Conservation (phyloP, 345 rosid species). For the Adansonia digitata region DNA sequence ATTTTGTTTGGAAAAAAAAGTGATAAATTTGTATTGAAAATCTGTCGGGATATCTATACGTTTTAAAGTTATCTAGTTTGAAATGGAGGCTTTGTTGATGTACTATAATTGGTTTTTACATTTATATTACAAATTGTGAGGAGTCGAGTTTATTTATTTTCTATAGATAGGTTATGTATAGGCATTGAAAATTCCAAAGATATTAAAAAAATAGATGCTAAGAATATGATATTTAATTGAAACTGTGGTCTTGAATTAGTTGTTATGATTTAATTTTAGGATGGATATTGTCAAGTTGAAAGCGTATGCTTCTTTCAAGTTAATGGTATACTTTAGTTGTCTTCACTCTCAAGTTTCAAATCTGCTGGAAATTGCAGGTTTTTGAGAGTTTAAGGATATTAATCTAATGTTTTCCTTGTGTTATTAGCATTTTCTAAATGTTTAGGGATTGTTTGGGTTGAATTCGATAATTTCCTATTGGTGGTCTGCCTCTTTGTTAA, state of each 20-base stretch:
- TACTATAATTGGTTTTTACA: not conserved
- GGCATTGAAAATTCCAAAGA: not conserved
- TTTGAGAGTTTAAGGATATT: not conserved
- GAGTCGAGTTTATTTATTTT: not conserved
- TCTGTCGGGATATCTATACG: not conserved
- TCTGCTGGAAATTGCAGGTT: not conserved
- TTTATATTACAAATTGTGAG: not conserved
- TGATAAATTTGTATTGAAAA: not conserved
- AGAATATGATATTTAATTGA: no score
- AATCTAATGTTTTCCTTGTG: not conserved
- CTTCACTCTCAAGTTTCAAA: no score
- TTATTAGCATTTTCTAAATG: not conserved
- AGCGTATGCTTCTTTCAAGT: not conserved
- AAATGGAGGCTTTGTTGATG: not conserved
- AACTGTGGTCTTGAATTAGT: not conserved
- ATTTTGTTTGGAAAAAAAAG: not conserved
- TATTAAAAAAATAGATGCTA: no score
- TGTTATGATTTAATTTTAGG: not conserved
- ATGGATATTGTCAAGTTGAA: not conserved
- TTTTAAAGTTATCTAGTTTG: not conserved
- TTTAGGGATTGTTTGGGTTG: not conserved
- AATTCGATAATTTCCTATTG: not conserved
- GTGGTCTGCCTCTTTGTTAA: not conserved
- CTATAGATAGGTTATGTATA: not conserved
- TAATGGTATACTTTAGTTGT: not conserved